A percentile compares a stretch with the other conserved stretches of the same genome.
These are phyloP conservation scores for Neurospora terricola DNA, from an alignment of 495 filamentous ascomycete genomes.

Conservation along the genomic window DNA sequence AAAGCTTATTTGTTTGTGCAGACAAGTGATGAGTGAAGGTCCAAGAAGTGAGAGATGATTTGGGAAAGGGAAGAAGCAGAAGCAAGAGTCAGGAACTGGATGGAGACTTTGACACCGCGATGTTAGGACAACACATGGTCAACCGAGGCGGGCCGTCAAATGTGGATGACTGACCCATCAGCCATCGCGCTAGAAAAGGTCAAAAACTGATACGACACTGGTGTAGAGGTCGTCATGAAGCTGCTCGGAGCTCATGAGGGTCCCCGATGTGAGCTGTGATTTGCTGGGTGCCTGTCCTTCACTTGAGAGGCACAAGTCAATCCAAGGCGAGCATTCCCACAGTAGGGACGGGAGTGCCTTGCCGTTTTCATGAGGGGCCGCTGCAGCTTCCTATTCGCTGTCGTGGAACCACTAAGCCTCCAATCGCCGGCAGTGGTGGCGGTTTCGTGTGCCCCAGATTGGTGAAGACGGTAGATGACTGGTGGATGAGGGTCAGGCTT, in stretches of 20 bases:
- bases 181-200: background rate
- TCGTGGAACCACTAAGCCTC: conserved; percentile 17
- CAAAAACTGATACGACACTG: background rate
- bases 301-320: background rate
- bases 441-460: conserved; percentile 6
- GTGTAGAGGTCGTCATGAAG: background rate
- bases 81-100: background rate
- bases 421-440: conserved; percentile 18
- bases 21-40: background rate
- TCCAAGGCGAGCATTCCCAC: conserved; percentile 7
- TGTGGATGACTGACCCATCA: background rate
- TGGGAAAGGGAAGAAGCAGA: background rate
- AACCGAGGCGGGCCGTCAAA: background rate
- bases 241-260: background rate
- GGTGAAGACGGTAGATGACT: background rate
- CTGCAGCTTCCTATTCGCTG: conserved; percentile 25
- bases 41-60: background rate
- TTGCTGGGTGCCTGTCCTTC: background rate
- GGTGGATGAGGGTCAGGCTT: background rate
- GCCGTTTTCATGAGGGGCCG: conserved; percentile 24
- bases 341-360: conserved; percentile 31
- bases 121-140: background rate
- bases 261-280: background rate
- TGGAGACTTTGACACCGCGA: background rate
- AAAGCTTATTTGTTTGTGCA: background rate